Conservation (phyloP, 306 rosid genomes). For the Prinsepia uniflora region DNA sequence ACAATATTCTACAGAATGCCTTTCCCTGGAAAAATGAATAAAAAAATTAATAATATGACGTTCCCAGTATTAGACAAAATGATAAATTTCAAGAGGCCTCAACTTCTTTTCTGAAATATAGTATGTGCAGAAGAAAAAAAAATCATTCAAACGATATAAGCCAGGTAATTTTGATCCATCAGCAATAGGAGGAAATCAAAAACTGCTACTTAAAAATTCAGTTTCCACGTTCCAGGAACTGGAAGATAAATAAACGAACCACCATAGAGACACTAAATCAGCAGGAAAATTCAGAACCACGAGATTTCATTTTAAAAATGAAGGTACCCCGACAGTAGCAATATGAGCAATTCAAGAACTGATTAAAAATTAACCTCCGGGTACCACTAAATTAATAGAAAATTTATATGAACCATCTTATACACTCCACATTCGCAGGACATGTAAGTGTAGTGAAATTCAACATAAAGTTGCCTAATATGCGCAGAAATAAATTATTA, state of each 20-base stretch:
- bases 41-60: constrained; percentile 1
- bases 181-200: neutral
- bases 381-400: neutral
- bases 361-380: neutral
- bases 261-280: neutral
- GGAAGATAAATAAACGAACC: neutral
- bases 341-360: neutral
- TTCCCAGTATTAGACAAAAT: constrained; percentile 1
- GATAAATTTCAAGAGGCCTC: neutral
- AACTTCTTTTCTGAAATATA: neutral
- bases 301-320: neutral
- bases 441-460: neutral
- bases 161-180: neutral
- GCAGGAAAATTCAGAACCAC: constrained; percentile 1
- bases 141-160: neutral
- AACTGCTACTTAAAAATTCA: neutral
- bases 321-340: neutral
- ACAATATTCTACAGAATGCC: constrained; percentile 68
- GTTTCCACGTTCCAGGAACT: neutral
- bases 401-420: no score
- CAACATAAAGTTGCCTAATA: neutral
- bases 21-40: constrained; percentile 37
- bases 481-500: neutral
- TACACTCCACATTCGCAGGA: no score
- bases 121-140: neutral